These are phyloP conservation scores for Penicillium polonicum DNA, from an alignment of 2,329 filamentous ascomycete genomes.

Conservation along the genomic window DNA sequence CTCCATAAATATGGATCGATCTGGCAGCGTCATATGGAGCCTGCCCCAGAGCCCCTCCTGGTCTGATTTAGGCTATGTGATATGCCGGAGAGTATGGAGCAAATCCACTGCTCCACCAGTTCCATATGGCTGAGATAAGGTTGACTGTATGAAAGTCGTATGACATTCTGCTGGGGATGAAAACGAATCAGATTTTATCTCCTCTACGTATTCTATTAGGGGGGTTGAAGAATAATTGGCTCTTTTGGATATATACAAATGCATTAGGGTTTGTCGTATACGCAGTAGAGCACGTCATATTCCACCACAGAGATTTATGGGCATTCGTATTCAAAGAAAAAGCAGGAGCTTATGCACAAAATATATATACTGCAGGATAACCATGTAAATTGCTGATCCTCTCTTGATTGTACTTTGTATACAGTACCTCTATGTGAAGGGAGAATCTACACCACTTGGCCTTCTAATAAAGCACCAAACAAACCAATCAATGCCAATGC, in stretches of 20 bases:
- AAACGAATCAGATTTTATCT: background rate
- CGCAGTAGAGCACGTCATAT: background rate
- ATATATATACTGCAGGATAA: background rate
- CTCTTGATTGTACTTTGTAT: conserved; percentile 3
- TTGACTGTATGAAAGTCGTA: background rate
- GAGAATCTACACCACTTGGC: background rate
- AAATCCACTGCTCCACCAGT: conserved; percentile 18
- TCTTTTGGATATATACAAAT: background rate
- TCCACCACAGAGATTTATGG: background rate
- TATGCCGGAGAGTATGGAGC: conserved; percentile 12
- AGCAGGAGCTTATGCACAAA: background rate
- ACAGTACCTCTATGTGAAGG: conserved; percentile 3
- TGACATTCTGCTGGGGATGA: background rate
- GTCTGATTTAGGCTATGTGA: conserved; percentile 14
- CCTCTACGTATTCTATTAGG: background rate
- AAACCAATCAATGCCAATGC: background rate
- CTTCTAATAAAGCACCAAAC: background rate
- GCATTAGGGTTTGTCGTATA: background rate
- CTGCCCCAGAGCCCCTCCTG: conserved; percentile 18
- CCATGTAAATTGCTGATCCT: conserved; percentile 1
- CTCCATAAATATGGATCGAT: conserved; percentile 8
- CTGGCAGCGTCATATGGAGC: conserved; percentile 8
- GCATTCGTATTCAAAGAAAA: background rate
- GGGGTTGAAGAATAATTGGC: too few species aligned
- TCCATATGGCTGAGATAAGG: conserved; percentile 14